Conservation (phyloP, 1,139 yeast species). For the Taphrina sp. region DNA sequence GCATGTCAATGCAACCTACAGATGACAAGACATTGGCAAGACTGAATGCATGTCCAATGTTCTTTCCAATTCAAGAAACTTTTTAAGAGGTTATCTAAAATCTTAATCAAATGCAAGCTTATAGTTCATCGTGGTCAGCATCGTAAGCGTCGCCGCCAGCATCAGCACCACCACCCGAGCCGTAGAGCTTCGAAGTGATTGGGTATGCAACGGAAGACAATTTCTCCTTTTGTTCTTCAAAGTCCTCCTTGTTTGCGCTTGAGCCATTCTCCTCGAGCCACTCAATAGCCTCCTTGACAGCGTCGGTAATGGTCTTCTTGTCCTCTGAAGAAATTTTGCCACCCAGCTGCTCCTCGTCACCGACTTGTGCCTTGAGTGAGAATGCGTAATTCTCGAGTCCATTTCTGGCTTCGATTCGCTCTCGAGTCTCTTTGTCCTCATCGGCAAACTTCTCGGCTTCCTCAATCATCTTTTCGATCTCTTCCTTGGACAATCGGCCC, state of each 20-base stretch:
- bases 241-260: constrained; percentile 85
- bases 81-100: no score
- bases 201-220: constrained; percentile 84
- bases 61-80: no score
- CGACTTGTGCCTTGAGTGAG: constrained; percentile 73
- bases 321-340: constrained; percentile 85
- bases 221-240: constrained; percentile 88
- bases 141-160: constrained; percentile 60
- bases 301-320: constrained; percentile 84
- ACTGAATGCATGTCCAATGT: no score
- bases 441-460: constrained; percentile 90
- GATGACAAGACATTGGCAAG: no score
- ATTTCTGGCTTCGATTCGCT: constrained; percentile 83
- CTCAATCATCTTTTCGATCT: constrained; percentile 89
- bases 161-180: constrained; percentile 53
- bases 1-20: no score
- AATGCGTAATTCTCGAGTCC: constrained; percentile 85
- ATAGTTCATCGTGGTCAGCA: constrained; percentile 68
- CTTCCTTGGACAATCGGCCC: constrained; percentile 91
- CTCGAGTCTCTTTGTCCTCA: constrained; percentile 78
- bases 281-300: constrained; percentile 80
- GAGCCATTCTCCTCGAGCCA: constrained; percentile 89
- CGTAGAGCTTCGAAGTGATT: constrained; percentile 87
- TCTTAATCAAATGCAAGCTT: no score
- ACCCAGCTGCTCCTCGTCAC: constrained; percentile 67